Evolutionary conservation across 257 asterid genomes (phyloP), one percentile per base, ranked within the genome.

Genomic region (Mentha longifolia): DNA sequence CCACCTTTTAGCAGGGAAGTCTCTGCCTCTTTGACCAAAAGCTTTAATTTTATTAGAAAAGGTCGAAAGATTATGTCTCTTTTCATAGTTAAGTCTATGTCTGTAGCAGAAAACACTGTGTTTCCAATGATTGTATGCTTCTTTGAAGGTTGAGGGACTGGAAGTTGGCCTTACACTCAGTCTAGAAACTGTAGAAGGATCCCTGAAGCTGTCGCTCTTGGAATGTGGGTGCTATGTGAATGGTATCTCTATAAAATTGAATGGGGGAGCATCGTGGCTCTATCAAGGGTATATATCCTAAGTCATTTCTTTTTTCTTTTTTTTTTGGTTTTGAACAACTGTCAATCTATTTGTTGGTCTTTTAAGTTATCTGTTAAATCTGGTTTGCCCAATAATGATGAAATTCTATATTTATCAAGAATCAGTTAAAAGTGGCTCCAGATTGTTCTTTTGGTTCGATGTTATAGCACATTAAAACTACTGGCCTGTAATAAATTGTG

Each of bases 261-360:
- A 85, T 46, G 99, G 99, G 35, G 98, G 99, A 83, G 98, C 98
- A 20, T 92, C 99, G 1, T 95, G 99, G 99, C 85, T 95, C 73
- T 95, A 95, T 78, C 97, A 95, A 87, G 92, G 99, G 99, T 95
- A 88, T 64, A 17, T 58, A 30, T 61, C 68, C 55, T 42, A n/a
- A n/a, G n/a, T n/a, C n/a, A n/a, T n/a, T n/a, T n/a, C n/a, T 55
- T 9, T 72, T 11, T 14, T 4, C 46, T 37, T 22, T 39, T 33
- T 25, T 72, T 77, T 61, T 31, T 31, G 61, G 17, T 73, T 73
- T n/a, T 74, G 8, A 61, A 62, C 52, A 67, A 31, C 30, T 39
- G 33, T 35, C 55, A 15, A 37, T 65, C 64, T 68, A 7, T 9
- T 16, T 71, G 31, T 39, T 47, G 35, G 46, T n/a, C n/a, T n/a